A percentile compares a stretch with the other conserved stretches of the same genome.
phyloP scores from a whole-genome alignment of 208 protist genomes.

The Leishmania amazonensis region DNA sequence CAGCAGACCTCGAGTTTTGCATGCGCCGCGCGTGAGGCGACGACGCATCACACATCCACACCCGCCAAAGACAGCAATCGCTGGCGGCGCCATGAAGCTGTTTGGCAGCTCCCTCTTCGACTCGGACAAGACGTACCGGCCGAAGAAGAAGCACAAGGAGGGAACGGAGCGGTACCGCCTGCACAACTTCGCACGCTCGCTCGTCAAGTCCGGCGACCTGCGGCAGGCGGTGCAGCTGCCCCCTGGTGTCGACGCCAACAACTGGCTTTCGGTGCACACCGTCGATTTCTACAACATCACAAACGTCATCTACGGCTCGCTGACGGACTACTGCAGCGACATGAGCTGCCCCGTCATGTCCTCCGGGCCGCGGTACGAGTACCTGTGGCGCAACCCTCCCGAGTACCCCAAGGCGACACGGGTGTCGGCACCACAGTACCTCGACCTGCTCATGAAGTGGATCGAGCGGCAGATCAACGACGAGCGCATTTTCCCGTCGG shows the following conservation, averaged over 20 bases:
- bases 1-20: not conserved
- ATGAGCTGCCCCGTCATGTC: conserved; percentile 96
- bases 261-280: conserved; percentile 98
- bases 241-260: conserved; percentile 95
- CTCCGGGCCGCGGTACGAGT: conserved; percentile 96
- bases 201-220: conserved; percentile 94
- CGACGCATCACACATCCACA: not conserved
- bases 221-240: conserved; percentile 95
- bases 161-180: conserved; percentile 95
- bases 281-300: conserved; percentile 99
- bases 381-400: conserved; percentile 97
- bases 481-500: conserved; percentile 96
- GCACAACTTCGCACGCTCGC: conserved; percentile 87
- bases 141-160: conserved; percentile 95
- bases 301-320: conserved; percentile 98
- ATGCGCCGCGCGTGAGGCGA: no score
- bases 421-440: conserved; percentile 97
- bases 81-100: conserved; percentile 44
- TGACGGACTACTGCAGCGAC: conserved; percentile 99
- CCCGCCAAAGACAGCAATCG: not conserved
- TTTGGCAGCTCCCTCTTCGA: conserved; percentile 86
- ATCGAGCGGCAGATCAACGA: conserved; percentile 97
- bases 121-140: conserved; percentile 95
- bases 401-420: conserved; percentile 95
- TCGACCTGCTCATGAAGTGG: conserved; percentile 98